phyloP scores from a whole-genome alignment of 768 basidiomycete species.

The Termitomyces sp. region DNA sequence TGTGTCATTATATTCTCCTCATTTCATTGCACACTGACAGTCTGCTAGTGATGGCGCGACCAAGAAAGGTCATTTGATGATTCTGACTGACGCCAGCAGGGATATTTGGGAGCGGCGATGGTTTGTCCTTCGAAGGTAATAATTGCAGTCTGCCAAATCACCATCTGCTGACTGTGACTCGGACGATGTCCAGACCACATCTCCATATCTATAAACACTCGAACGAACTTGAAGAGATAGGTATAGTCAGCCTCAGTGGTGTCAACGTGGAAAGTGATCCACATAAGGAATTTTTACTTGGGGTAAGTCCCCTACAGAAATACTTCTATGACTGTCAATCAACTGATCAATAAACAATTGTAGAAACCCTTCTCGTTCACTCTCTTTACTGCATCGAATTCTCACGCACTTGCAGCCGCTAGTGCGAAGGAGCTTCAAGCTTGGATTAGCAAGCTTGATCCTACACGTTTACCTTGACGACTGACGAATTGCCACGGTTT shows the following conservation, averaged over 20 bases:
- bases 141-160: neutral
- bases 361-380: constrained; percentile 88
- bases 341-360: constrained; percentile 1
- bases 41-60: constrained; percentile 67
- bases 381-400: constrained; percentile 89
- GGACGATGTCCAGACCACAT: constrained; percentile 65
- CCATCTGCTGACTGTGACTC: neutral
- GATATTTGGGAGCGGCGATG: constrained; percentile 81
- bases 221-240: constrained; percentile 80
- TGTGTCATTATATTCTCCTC: constrained; percentile 5
- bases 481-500: constrained; percentile 11
- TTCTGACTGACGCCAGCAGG: constrained; percentile 77
- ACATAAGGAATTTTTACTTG: constrained; percentile 83
- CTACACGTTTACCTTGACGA: constrained; percentile 58
- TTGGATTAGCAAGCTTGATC: constrained; percentile 85
- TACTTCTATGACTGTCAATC: neutral
- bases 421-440: constrained; percentile 78
- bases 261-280: constrained; percentile 86
- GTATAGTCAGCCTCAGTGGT: constrained; percentile 77
- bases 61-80: constrained; percentile 80
- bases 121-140: constrained; percentile 83
- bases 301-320: constrained; percentile 49
- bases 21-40: constrained; percentile 1
- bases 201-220: constrained; percentile 84
- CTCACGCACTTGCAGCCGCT: constrained; percentile 83